These are phyloP conservation scores for Pythium phragmitis DNA, from an alignment of 352 stramenopile species.

Conservation along the genomic window DNA sequence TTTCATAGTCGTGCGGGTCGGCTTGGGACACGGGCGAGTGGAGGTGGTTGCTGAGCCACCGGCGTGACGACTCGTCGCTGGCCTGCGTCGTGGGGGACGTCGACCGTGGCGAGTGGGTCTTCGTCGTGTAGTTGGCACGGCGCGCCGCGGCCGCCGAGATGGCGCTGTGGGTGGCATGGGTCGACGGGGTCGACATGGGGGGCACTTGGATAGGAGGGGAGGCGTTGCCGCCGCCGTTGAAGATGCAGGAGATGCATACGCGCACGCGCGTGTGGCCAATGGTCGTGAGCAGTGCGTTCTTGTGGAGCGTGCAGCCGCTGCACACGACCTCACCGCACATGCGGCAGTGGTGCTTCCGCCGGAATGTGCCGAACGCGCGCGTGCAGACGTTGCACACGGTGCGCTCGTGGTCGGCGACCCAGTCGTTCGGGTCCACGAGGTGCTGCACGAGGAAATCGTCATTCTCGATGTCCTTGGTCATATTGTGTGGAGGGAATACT, in stretches of 20 bases:
- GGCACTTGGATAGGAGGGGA: slow-evolving; percentile 13
- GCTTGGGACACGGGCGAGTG: slow-evolving; percentile 54
- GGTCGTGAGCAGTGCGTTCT: slow-evolving; percentile 53
- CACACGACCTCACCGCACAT: slow-evolving; percentile 86
- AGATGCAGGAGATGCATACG: slow-evolving; percentile 79
- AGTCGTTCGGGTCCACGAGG: slow-evolving; percentile 71
- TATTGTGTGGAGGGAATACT: slow-evolving; percentile 22
- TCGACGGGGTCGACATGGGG: background rate
- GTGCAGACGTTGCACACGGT: slow-evolving; percentile 77
- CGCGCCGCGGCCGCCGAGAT: slow-evolving; percentile 5
- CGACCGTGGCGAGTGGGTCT: slow-evolving; percentile 20
- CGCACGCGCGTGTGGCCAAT: slow-evolving; percentile 65
- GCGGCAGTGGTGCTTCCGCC: slow-evolving; percentile 85
- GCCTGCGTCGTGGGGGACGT: slow-evolving; percentile 29
- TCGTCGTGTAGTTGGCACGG: slow-evolving; percentile 10
- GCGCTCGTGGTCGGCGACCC: slow-evolving; percentile 72
- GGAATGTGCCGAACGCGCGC: slow-evolving; percentile 74
- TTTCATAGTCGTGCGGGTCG: slow-evolving; percentile 41
- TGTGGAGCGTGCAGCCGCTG: slow-evolving; percentile 77
- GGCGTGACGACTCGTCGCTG: slow-evolving; percentile 40
- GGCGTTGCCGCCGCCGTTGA: slow-evolving; percentile 37
- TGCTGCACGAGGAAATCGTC: slow-evolving; percentile 71
- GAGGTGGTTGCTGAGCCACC: slow-evolving; percentile 63
- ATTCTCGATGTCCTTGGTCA: slow-evolving; percentile 35
- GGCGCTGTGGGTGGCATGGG: background rate